Percentiles rank a stretch among this genome's conserved stretches.
Conservation (phyloP, 768 basidiomycete genomes). For the Boletellus sp. region DNA sequence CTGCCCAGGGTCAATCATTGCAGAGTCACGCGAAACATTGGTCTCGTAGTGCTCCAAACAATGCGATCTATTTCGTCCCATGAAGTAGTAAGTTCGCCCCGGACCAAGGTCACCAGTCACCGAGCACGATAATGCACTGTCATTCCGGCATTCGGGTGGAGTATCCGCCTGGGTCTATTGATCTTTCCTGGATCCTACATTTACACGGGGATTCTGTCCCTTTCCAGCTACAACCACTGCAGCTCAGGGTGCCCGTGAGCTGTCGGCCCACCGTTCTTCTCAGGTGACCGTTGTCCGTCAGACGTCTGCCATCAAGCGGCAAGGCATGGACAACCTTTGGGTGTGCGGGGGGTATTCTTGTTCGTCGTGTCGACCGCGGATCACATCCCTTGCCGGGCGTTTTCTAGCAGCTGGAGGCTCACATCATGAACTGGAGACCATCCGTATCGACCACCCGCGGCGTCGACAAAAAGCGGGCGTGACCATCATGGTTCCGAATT, state of each 20-base stretch:
- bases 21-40: slow-evolving; percentile 4
- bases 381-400: not conserved
- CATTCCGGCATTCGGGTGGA: slow-evolving; percentile 70
- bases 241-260: slow-evolving; percentile 54
- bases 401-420: slow-evolving; percentile 64
- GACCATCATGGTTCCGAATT: slow-evolving; percentile 55
- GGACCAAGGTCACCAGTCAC: slow-evolving; percentile 44
- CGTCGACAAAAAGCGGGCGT: slow-evolving; percentile 45
- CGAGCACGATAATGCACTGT: slow-evolving; percentile 52
- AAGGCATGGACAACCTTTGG: slow-evolving; percentile 60
- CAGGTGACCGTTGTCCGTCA: slow-evolving; percentile 4
- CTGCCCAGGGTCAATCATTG: slow-evolving; percentile 11
- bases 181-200: slow-evolving; percentile 51
- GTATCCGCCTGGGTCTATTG: slow-evolving; percentile 60
- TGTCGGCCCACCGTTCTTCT: not conserved
- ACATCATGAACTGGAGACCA: slow-evolving; percentile 58
- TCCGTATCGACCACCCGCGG: slow-evolving; percentile 58
- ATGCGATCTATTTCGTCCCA: not conserved
- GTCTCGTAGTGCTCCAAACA: not conserved
- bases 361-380: not conserved
- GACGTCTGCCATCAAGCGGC: slow-evolving; percentile 36
- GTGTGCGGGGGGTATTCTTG: slow-evolving; percentile 40
- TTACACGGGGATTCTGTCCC: slow-evolving; percentile 26
- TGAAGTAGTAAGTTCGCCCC: slow-evolving; percentile 1
- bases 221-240: slow-evolving; percentile 32